These are phyloP conservation scores for Aspergillus carlsbadensis DNA, from an alignment of 495 filamentous ascomycete genomes.

Conservation along the genomic window DNA sequence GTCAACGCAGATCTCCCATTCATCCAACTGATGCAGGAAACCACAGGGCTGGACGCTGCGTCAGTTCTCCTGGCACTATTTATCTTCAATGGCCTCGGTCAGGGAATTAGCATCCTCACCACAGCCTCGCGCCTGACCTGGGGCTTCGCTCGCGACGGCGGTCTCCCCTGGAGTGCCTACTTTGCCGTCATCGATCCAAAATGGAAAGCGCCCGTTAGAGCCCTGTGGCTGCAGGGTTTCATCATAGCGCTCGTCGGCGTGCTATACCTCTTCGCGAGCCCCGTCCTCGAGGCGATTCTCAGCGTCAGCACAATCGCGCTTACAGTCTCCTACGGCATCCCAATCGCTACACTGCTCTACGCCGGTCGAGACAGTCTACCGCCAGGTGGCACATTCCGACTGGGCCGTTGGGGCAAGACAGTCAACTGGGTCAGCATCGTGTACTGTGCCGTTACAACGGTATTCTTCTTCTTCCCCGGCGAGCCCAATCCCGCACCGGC, in stretches of 20 bases:
- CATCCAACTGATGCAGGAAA: slow-evolving; percentile 45
- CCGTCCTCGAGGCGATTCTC: slow-evolving; percentile 44
- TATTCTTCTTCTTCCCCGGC: slow-evolving; percentile 47
- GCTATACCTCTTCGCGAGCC: slow-evolving; percentile 47
- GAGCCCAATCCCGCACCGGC: slow-evolving; percentile 35
- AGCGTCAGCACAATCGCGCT: slow-evolving; percentile 48
- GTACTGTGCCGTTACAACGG: slow-evolving; percentile 41
- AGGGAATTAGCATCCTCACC: slow-evolving; percentile 46
- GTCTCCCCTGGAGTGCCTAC: slow-evolving; percentile 45
- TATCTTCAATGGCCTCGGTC: slow-evolving; percentile 49
- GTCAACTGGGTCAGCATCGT: slow-evolving; percentile 41
- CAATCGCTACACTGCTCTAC: slow-evolving; percentile 36
- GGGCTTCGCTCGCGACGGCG: slow-evolving; percentile 60
- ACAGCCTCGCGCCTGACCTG: slow-evolving; percentile 53
- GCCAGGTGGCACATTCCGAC: slow-evolving; percentile 32
- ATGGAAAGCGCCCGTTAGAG: slow-evolving; percentile 44
- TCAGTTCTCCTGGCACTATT: slow-evolving; percentile 43
- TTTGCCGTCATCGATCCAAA: slow-evolving; percentile 41
- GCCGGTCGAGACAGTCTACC: slow-evolving; percentile 44
- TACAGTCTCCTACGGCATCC: slow-evolving; percentile 45
- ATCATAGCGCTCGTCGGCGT: slow-evolving; percentile 44
- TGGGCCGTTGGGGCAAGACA: slow-evolving; percentile 32
- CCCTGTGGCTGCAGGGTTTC: slow-evolving; percentile 44
- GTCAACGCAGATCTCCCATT: slow-evolving; percentile 48
- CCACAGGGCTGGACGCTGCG: slow-evolving; percentile 37